A percentile compares a stretch with the other conserved stretches of the same genome.
phyloP scores from a whole-genome alignment of 2,329 filamentous ascomycete species.

The Berkeleyomyces basicola region DNA sequence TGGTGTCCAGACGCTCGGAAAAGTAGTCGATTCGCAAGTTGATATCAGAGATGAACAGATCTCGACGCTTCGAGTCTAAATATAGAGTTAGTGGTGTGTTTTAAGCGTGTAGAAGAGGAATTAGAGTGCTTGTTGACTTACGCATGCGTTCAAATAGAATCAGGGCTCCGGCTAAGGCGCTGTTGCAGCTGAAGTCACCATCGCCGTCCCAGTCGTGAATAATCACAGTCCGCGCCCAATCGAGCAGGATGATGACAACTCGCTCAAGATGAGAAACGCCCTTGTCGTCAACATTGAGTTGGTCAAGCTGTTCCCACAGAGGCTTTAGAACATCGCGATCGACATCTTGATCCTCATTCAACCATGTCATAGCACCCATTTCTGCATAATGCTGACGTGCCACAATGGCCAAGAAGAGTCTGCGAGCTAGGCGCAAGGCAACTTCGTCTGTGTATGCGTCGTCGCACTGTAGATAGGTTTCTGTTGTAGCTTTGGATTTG shows the following conservation, averaged over 20 bases:
- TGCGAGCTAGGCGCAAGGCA: slow-evolving; percentile 39
- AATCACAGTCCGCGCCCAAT: slow-evolving; percentile 61
- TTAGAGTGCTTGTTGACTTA: slow-evolving; percentile 27
- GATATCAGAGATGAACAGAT: slow-evolving; percentile 46
- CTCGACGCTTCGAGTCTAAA: slow-evolving; percentile 43
- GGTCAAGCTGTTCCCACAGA: slow-evolving; percentile 37
- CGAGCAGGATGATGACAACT: slow-evolving; percentile 32
- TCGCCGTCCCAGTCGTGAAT: slow-evolving; percentile 68
- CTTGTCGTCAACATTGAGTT: slow-evolving; percentile 25
- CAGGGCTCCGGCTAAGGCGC: slow-evolving; percentile 60
- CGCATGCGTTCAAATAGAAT: slow-evolving; percentile 57
- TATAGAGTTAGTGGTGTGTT: slow-evolving; percentile 5
- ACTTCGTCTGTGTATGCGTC: slow-evolving; percentile 46
- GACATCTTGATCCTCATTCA: slow-evolving; percentile 20
- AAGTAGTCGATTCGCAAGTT: slow-evolving; percentile 64
- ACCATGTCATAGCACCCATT: slow-evolving; percentile 20
- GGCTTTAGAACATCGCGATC: slow-evolving; percentile 30
- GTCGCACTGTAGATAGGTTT: slow-evolving; percentile 31
- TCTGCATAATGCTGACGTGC: slow-evolving; percentile 35
- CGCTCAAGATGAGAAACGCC: slow-evolving; percentile 7
- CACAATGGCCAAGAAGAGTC: slow-evolving; percentile 40
- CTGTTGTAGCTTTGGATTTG: slow-evolving; percentile 9
- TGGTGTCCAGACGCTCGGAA: slow-evolving; percentile 55
- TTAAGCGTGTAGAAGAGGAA: neutral
- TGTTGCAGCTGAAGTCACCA: slow-evolving; percentile 50